Percentiles rank a stretch among this genome's conserved stretches.
Evolutionary conservation across 2,329 filamentous ascomycete species (phyloP).

Genomic region (Clonostachys chloroleuca): DNA sequence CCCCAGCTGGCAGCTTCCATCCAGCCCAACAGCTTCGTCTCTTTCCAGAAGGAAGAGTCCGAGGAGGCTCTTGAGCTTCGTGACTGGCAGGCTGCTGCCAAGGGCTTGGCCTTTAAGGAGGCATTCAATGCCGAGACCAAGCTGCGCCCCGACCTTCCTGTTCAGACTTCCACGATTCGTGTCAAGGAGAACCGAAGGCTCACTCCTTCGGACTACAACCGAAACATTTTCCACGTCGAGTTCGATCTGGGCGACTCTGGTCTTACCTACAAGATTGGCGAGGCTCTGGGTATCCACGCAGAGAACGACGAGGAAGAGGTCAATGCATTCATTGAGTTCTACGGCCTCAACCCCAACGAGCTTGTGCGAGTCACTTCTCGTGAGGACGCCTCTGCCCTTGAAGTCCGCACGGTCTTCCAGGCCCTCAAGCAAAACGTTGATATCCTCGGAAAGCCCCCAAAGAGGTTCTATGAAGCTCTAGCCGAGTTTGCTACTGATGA

Average conservation of each 20-base stretch:
- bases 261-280: constrained; percentile 93
- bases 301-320: constrained; percentile 84
- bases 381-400: constrained; percentile 68
- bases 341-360: constrained; percentile 77
- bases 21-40: constrained; percentile 75
- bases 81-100: constrained; percentile 80
- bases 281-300: constrained; percentile 92
- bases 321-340: constrained; percentile 81
- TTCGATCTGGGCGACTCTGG: constrained; percentile 92
- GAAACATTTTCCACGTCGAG: constrained; percentile 99
- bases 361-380: constrained; percentile 89
- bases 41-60: constrained; percentile 71
- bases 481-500: constrained; percentile 82
- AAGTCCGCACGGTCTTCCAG: constrained; percentile 91
- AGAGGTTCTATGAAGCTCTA: constrained; percentile 94
- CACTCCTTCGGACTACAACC: constrained; percentile 84
- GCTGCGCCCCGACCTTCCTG: constrained; percentile 79
- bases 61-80: constrained; percentile 64
- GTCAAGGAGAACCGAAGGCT: constrained; percentile 95
- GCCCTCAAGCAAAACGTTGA: constrained; percentile 88
- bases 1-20: constrained; percentile 58
- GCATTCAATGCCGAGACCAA: constrained; percentile 71
- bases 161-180: constrained; percentile 81
- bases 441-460: constrained; percentile 93
- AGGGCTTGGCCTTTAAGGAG: constrained; percentile 90